Evolutionary conservation across 202 grass and related monocot species (phyloP).

Genomic region (Zizania palustris): DNA sequence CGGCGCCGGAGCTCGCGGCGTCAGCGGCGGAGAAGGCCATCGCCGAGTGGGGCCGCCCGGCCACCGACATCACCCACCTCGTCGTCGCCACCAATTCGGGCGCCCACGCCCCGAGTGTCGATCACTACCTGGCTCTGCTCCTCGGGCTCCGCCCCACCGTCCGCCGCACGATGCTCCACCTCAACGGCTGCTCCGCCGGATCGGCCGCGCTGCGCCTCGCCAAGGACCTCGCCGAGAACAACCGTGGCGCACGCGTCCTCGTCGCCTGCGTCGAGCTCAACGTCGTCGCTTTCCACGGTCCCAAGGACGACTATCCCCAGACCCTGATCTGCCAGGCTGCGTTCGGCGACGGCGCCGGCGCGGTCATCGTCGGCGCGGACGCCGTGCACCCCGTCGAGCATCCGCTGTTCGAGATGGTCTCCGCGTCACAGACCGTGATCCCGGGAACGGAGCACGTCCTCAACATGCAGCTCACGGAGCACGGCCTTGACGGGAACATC

Average conservation of each 20-base stretch:
- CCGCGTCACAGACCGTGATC: no score
- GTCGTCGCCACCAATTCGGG: no score
- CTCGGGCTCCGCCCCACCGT: slow-evolving; percentile 49
- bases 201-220: slow-evolving; percentile 6
- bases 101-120: slow-evolving; percentile 46
- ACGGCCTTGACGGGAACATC: no score
- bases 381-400: no score
- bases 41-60: slow-evolving; percentile 50
- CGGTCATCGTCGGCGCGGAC: no score
- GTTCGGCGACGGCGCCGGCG: no score
- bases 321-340: no score
- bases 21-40: slow-evolving; percentile 44
- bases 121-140: slow-evolving; percentile 43
- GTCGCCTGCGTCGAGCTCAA: slow-evolving; percentile 33
- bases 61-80: no score
- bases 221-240: slow-evolving; percentile 27
- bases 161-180: slow-evolving; percentile 18
- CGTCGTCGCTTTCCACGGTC: neutral
- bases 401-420: no score
- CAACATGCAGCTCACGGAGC: no score
- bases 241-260: slow-evolving; percentile 22
- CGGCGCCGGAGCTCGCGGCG: slow-evolving; percentile 43
- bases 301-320: slow-evolving; percentile 1
- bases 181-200: slow-evolving; percentile 18
- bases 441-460: no score